Conservation (phyloP, 306 rosid genomes). For the Begonia fuchsioides region DNA sequence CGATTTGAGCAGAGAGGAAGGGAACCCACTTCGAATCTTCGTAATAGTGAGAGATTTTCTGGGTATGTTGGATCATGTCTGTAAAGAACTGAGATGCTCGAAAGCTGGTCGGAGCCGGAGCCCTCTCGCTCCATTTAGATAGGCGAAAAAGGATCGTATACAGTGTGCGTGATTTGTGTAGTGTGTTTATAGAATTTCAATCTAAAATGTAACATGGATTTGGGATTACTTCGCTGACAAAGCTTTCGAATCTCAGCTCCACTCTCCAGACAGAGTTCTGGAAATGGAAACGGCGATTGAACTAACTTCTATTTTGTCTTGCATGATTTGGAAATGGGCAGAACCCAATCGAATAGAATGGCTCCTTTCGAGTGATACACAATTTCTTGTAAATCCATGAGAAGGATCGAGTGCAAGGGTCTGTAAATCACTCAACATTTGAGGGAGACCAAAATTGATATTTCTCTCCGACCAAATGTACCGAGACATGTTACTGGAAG, state of each 20-base stretch:
- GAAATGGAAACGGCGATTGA: no score
- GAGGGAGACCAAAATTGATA: conserved; percentile 33
- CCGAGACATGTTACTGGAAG: conserved; percentile 9
- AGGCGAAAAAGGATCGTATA: neutral
- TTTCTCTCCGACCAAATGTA: conserved; percentile 9
- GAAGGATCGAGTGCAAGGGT: conserved; percentile 83
- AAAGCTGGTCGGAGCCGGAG: conserved; percentile 35
- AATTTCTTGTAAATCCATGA: conserved; percentile 46
- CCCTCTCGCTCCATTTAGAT: conserved; percentile 72
- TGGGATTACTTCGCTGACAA: no score
- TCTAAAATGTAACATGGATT: no score
- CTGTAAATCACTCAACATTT: conserved; percentile 54
- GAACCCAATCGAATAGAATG: no score
- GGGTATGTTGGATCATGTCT: conserved; percentile 78
- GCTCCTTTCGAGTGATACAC: conserved; percentile 28
- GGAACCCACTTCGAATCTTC: conserved; percentile 61
- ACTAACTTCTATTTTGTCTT: no score
- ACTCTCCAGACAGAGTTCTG: no score
- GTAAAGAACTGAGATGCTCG: conserved; percentile 70
- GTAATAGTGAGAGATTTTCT: conserved; percentile 90
- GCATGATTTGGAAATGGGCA: no score
- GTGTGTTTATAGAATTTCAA: no score
- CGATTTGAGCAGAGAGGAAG: conserved; percentile 70
- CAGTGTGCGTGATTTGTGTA: no score
- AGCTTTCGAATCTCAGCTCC: no score